Conservation (phyloP, 2,329 filamentous ascomycete genomes). For the Fusarium illudens region DNA sequence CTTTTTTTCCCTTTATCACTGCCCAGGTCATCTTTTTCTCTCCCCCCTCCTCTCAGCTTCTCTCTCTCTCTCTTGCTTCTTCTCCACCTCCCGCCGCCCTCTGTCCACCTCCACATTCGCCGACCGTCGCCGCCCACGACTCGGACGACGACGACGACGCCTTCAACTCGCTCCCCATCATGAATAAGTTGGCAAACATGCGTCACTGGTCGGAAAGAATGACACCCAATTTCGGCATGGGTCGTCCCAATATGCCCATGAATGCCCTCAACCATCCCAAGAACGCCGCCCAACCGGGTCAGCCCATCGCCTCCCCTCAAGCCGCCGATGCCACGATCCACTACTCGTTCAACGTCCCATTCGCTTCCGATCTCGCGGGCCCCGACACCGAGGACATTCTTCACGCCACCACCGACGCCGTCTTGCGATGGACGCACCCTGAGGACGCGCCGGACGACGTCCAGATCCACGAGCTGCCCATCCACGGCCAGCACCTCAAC, state of each 20-base stretch:
- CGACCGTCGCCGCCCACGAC: conserved; percentile 42
- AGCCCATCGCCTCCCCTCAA: conserved; percentile 72
- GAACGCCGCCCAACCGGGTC: conserved; percentile 59
- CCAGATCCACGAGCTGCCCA: conserved; percentile 87
- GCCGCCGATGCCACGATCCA: conserved; percentile 82
- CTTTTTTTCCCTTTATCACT: conserved; percentile 34
- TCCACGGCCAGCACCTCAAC: conserved; percentile 87
- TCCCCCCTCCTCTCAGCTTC: conserved; percentile 15
- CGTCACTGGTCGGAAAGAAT: conserved; percentile 77
- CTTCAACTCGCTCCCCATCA: conserved; percentile 52
- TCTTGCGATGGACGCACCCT: conserved; percentile 92
- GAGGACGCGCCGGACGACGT: conserved; percentile 85
- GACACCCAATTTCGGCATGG: conserved; percentile 73
- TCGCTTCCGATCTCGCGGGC: conserved; percentile 89
- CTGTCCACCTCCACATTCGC: conserved; percentile 36
- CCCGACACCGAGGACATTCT: conserved; percentile 95
- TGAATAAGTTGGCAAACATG: conserved; percentile 78
- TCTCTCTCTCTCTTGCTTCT: conserved; percentile 27
- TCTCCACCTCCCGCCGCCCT: conserved; percentile 34
- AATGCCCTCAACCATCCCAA: conserved; percentile 67
- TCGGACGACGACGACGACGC: conserved; percentile 41
- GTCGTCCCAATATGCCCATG: conserved; percentile 65
- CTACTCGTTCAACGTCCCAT: conserved; percentile 97
- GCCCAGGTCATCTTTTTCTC: conserved; percentile 32
- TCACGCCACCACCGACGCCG: conserved; percentile 86